Evolutionary conservation across 2,329 filamentous ascomycete genomes (phyloP).

Genomic region (Xylaria sp.): DNA sequence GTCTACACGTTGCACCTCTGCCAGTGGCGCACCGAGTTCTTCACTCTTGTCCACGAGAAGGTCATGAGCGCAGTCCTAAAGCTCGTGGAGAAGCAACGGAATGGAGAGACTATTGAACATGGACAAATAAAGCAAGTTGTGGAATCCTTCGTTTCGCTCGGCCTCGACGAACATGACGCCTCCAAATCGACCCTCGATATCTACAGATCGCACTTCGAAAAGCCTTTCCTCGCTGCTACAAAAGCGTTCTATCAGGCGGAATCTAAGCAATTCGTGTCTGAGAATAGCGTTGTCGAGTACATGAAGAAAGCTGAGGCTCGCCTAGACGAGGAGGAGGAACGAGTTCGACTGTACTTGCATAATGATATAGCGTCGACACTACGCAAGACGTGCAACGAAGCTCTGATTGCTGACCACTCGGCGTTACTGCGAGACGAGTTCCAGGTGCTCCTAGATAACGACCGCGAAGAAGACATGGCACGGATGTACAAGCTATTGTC

Average conservation of each 20-base stretch:
- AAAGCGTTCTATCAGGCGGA: conserved; percentile 88
- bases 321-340: conserved; percentile 91
- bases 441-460: conserved; percentile 90
- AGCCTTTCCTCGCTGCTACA: conserved; percentile 88
- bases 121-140: conserved; percentile 97
- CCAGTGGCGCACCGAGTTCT: conserved; percentile 93
- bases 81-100: conserved; percentile 95
- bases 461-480: conserved; percentile 93
- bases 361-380: conserved; percentile 85
- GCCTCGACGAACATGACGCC: conserved; percentile 90
- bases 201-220: conserved; percentile 92
- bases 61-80: conserved; percentile 97
- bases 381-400: conserved; percentile 87
- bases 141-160: conserved; percentile 94
- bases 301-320: conserved; percentile 99
- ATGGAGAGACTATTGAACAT: conserved; percentile 97
- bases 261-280: conserved; percentile 91
- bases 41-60: conserved; percentile 81
- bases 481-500: conserved; percentile 95
- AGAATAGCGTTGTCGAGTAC: conserved; percentile 98
- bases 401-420: conserved; percentile 89
- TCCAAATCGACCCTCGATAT: conserved; percentile 95
- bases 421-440: conserved; percentile 92
- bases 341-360: conserved; percentile 91
- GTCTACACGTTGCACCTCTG: conserved; percentile 97